phyloP scores from a whole-genome alignment of 345 rosid species.

The Pseudoturritis turrita region DNA sequence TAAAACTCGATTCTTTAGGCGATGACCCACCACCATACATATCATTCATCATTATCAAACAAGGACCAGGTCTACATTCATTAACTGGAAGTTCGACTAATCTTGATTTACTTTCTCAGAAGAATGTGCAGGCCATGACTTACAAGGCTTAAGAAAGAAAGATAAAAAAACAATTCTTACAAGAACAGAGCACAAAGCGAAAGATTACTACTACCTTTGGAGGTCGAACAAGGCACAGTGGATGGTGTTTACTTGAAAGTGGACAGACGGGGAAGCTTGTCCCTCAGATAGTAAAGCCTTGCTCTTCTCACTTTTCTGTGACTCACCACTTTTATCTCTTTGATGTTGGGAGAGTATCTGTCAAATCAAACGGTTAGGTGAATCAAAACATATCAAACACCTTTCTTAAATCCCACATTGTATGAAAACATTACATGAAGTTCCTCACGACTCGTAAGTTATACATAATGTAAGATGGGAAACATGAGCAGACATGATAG shows the following conservation, averaged over 20 bases:
- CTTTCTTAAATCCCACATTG: background rate
- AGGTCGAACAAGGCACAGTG: background rate
- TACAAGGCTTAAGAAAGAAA: background rate
- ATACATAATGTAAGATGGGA: background rate
- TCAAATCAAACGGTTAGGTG: background rate
- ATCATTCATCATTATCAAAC: slow-evolving; percentile 4
- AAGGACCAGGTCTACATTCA: slow-evolving; percentile 9
- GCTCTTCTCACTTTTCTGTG: slow-evolving; percentile 95
- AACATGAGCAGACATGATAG: background rate
- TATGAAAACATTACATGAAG: background rate
- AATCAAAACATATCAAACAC: background rate
- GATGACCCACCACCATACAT: no score
- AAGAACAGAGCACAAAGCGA: background rate
- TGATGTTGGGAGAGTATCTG: slow-evolving; percentile 83
- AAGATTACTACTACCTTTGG: background rate
- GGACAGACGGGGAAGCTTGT: slow-evolving; percentile 92
- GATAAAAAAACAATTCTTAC: slow-evolving; percentile 3
- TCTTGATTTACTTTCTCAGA: slow-evolving; percentile 17
- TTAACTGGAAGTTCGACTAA: background rate
- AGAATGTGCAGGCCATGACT: slow-evolving; percentile 16
- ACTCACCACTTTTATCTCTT: slow-evolving; percentile 65
- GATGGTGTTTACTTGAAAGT: slow-evolving; percentile 65
- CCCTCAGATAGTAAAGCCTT: slow-evolving; percentile 77
- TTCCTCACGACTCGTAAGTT: background rate
- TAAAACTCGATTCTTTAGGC: background rate